phyloP scores from a whole-genome alignment of 2,329 filamentous ascomycete species.

The Meredithiella fracta region DNA sequence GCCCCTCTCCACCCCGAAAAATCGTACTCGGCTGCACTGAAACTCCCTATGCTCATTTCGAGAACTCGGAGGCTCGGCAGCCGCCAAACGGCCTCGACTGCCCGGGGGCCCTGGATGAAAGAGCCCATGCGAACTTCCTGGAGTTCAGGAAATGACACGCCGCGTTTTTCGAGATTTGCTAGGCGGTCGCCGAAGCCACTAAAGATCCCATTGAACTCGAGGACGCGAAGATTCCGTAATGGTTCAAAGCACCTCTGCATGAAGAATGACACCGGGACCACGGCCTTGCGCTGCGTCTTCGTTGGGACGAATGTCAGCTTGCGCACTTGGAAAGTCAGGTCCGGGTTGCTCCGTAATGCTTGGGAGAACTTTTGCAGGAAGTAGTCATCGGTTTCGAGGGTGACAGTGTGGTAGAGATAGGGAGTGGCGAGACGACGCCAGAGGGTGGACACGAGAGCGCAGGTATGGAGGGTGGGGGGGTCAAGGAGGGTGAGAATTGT shows the following conservation, averaged over 20 bases:
- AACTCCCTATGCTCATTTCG: conserved; percentile 7
- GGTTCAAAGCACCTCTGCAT: conserved; percentile 12
- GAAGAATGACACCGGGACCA: conserved; percentile 7
- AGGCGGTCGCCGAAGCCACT: conserved; percentile 8
- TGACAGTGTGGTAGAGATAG: conserved; percentile 9
- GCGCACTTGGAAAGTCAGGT: conserved; percentile 7
- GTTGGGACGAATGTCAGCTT: conserved; percentile 4
- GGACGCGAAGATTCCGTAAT: conserved; percentile 2
- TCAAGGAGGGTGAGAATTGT: conserved; percentile 7
- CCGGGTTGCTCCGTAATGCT: conserved; percentile 8
- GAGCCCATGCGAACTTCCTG: conserved; percentile 5
- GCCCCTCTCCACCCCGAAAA: conserved; percentile 3
- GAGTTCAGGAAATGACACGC: conserved; percentile 5
- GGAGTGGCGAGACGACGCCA: conserved; percentile 4
- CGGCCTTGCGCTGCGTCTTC: neutral
- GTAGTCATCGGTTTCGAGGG: conserved; percentile 11
- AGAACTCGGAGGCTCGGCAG: conserved; percentile 5
- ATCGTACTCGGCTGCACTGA: conserved; percentile 4
- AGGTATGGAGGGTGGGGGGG: neutral
- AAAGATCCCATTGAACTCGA: conserved; percentile 8
- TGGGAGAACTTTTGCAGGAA: conserved; percentile 12
- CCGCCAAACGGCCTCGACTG: conserved; percentile 5
- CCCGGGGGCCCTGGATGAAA: conserved; percentile 5
- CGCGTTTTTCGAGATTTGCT: neutral
- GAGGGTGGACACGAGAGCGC: neutral